Evolutionary conservation across 768 basidiomycete genomes (phyloP).

Genomic region (Fibroporia radiculosa): DNA sequence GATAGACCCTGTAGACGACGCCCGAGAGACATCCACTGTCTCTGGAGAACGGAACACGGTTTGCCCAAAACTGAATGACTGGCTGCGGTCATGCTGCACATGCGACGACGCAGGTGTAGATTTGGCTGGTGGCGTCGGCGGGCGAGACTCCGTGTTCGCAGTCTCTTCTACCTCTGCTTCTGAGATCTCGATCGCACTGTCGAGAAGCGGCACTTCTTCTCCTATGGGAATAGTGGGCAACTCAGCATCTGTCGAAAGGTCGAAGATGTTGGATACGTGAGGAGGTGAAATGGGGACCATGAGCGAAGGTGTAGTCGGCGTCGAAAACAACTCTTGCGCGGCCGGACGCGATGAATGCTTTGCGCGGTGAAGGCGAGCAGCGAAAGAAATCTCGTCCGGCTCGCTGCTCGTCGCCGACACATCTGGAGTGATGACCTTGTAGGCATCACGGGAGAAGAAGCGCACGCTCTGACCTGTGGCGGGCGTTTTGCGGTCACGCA

Average conservation of each 20-base stretch:
- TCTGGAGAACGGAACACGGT: slow-evolving; percentile 51
- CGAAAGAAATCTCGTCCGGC: slow-evolving; percentile 21
- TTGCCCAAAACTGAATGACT: slow-evolving; percentile 65
- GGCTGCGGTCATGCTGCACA: slow-evolving; percentile 39
- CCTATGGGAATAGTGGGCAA: slow-evolving; percentile 36
- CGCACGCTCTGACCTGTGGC: slow-evolving; percentile 76
- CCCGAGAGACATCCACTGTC: slow-evolving; percentile 5
- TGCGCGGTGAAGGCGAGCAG: slow-evolving; percentile 21
- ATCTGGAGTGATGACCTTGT: slow-evolving; percentile 60
- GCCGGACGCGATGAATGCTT: slow-evolving; percentile 34
- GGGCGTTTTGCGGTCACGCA: slow-evolving; percentile 63
- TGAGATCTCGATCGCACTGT: slow-evolving; percentile 30
- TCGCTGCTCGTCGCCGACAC: slow-evolving; percentile 37
- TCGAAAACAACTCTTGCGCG: slow-evolving; percentile 40
- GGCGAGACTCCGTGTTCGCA: slow-evolving; percentile 4
- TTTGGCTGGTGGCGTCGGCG: slow-evolving; percentile 9
- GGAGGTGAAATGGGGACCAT: slow-evolving; percentile 35
- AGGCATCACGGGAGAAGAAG: slow-evolving; percentile 67
- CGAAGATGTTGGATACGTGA: slow-evolving; percentile 46
- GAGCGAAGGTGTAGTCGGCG: slow-evolving; percentile 17
- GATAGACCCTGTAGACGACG: slow-evolving; percentile 17
- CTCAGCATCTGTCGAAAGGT: slow-evolving; percentile 50
- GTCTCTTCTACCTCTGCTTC: slow-evolving; percentile 20
- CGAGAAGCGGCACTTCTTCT: slow-evolving; percentile 22
- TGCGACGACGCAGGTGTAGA: slow-evolving; percentile 6